Percentiles rank a stretch among this genome's conserved stretches.
These are phyloP conservation scores for Pneumocystis murina DNA, from an alignment of 1,139 yeast species.

Conservation along the genomic window DNA sequence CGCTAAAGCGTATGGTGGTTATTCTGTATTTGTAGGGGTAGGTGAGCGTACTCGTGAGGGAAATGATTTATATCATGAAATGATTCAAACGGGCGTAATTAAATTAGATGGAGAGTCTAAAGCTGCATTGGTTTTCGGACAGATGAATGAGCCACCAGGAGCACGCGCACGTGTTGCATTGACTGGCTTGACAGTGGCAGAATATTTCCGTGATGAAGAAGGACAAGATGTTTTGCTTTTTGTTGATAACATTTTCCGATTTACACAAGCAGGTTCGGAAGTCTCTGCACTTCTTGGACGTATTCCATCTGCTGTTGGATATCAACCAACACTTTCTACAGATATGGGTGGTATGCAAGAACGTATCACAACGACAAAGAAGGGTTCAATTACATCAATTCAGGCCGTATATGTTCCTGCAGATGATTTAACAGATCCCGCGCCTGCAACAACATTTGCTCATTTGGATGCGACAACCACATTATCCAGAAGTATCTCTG, in stretches of 20 bases:
- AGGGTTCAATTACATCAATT: conserved; percentile 99
- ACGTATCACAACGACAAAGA: conserved; percentile 98
- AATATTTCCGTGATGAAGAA: conserved; percentile 99
- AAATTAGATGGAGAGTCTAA: conserved; percentile 98
- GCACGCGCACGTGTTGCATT: conserved; percentile 99
- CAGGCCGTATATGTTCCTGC: conserved; percentile 99
- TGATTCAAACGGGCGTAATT: conserved; percentile 99
- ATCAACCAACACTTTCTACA: conserved; percentile 99
- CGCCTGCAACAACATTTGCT: conserved; percentile 99
- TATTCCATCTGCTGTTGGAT: conserved; percentile 99
- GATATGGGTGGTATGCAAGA: conserved; percentile 99
- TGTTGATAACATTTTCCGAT: conserved; percentile 99
- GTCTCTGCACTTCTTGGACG: conserved; percentile 99
- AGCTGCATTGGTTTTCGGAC: conserved; percentile 99
- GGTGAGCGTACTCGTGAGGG: conserved; percentile 99
- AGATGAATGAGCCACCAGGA: conserved; percentile 99
- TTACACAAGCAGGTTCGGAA: conserved; percentile 99
- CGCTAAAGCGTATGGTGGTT: conserved; percentile 99
- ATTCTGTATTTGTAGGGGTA: conserved; percentile 99
- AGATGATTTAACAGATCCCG: conserved; percentile 99
- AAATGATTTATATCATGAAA: conserved; percentile 97
- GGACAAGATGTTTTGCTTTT: conserved; percentile 99
- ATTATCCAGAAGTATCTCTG: conserved; percentile 98
- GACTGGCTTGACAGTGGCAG: conserved; percentile 99
- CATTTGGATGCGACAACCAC: conserved; percentile 99